Percentiles rank a stretch among this genome's conserved stretches.
These are phyloP conservation scores for Chlorella variabilis DNA, from an alignment of 163 green algal genomes.

Conservation along the genomic window DNA sequence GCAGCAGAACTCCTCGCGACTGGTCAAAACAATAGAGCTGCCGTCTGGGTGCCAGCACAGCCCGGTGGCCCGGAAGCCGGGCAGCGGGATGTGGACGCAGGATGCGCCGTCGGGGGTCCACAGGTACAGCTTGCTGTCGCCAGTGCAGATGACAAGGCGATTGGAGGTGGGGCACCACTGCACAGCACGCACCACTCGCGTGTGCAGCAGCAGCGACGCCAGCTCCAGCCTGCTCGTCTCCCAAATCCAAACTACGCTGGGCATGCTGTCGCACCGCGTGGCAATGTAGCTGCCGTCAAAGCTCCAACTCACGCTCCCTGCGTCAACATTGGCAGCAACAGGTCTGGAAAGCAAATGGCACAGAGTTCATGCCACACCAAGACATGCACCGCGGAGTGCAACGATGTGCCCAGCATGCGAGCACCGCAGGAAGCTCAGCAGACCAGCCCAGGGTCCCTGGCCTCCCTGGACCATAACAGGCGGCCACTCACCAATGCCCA, in stretches of 20 bases:
- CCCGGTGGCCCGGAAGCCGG: conserved; percentile 58
- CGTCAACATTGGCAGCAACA: conserved; percentile 47
- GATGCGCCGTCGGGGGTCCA: conserved; percentile 84
- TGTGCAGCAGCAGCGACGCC: conserved; percentile 51
- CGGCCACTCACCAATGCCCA: conserved; percentile 76
- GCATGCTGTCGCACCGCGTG: conserved; percentile 71
- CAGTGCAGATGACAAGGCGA: conserved; percentile 58
- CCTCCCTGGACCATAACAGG: no score
- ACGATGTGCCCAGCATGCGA: not conserved
- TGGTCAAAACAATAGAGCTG: conserved; percentile 55
- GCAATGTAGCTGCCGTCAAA: conserved; percentile 62
- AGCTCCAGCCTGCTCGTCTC: conserved; percentile 48
- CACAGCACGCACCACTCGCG: conserved; percentile 15
- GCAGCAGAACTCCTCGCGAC: conserved; percentile 67
- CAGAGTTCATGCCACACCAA: no score
- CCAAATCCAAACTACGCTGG: conserved; percentile 76
- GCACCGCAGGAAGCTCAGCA: no score
- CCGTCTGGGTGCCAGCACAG: conserved; percentile 61
- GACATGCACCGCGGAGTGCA: not conserved
- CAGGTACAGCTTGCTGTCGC: conserved; percentile 72
- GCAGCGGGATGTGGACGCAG: conserved; percentile 81
- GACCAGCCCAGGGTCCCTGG: no score
- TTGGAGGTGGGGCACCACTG: conserved; percentile 48
- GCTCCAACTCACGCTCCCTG: conserved; percentile 67
- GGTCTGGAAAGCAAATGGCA: not conserved